These are phyloP conservation scores for Maudiozyma turicensis DNA, from an alignment of 805 yeast genomes.

Conservation along the genomic window DNA sequence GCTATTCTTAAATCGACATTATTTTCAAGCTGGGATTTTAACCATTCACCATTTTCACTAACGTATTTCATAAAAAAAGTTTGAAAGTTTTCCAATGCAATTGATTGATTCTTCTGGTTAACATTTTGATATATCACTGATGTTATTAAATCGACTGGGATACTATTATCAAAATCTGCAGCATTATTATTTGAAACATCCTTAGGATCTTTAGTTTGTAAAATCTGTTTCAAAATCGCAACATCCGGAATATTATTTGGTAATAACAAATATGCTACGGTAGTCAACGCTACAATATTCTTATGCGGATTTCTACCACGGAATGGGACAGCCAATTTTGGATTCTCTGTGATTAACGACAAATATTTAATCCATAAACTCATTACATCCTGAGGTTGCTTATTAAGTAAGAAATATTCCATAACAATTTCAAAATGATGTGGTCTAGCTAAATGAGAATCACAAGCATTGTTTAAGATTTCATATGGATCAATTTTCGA, in stretches of 20 bases:
- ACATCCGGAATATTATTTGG: conserved; percentile 16
- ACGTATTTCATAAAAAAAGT: conserved; percentile 8
- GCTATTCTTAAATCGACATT: conserved; percentile 4
- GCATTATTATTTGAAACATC: not conserved
- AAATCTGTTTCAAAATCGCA: conserved; percentile 15
- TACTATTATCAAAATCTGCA: not conserved
- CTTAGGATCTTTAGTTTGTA: conserved; percentile 11
- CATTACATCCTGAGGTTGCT: conserved; percentile 20
- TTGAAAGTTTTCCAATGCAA: conserved; percentile 4
- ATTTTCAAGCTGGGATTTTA: conserved; percentile 7
- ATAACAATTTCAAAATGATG: conserved; percentile 23
- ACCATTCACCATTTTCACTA: conserved; percentile 5
- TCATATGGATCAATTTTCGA: conserved; percentile 19
- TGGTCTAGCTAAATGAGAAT: conserved; percentile 20
- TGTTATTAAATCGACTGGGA: not conserved
- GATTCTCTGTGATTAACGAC: conserved; percentile 13
- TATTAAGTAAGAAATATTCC: conserved; percentile 12
- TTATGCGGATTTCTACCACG: conserved; percentile 10
- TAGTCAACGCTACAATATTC: conserved; percentile 15
- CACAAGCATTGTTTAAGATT: conserved; percentile 18
- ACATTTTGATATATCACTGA: not conserved
- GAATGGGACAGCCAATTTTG: conserved; percentile 4
- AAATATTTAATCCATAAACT: conserved; percentile 27
- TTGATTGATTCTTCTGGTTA: not conserved
- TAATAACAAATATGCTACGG: conserved; percentile 20